Conservation (phyloP, 139 green algal species). For the Chlorella sp. region DNA sequence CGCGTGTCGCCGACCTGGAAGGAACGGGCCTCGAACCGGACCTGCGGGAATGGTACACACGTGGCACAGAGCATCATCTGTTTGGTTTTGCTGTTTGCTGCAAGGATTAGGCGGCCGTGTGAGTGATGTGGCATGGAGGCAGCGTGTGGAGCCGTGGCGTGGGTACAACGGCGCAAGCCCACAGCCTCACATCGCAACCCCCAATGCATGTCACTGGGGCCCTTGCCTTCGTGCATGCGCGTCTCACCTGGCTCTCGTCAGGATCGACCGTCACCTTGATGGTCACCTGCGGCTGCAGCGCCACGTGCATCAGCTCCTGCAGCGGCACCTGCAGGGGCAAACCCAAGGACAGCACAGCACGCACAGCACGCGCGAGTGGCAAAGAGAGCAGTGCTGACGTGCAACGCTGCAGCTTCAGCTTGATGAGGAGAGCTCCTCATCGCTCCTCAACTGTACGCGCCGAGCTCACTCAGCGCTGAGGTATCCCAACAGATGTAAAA, state of each 20-base stretch:
- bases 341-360: not conserved
- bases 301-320: slow-evolving; percentile 30
- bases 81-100: not conserved
- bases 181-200: not conserved
- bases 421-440: no score
- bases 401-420: no score
- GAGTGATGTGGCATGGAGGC: not conserved
- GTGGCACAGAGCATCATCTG: not conserved
- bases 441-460: no score
- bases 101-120: not conserved
- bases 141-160: no score
- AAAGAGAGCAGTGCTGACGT: no score
- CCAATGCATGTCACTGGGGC: not conserved
- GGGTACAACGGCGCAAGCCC: not conserved
- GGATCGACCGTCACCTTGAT: slow-evolving; percentile 33
- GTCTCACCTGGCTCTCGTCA: slow-evolving; percentile 16
- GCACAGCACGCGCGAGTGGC: no score
- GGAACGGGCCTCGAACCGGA: slow-evolving; percentile 27
- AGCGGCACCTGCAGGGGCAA: slow-evolving; percentile 22
- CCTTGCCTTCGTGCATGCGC: not conserved
- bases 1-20: slow-evolving; percentile 29
- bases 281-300: slow-evolving; percentile 31
- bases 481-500: no score
- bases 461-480: no score
- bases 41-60: slow-evolving; percentile 25